Evolutionary conservation across 2,329 filamentous ascomycete species (phyloP).

Genomic region (Ophiognomonia clavigignenti-juglandacearum): DNA sequence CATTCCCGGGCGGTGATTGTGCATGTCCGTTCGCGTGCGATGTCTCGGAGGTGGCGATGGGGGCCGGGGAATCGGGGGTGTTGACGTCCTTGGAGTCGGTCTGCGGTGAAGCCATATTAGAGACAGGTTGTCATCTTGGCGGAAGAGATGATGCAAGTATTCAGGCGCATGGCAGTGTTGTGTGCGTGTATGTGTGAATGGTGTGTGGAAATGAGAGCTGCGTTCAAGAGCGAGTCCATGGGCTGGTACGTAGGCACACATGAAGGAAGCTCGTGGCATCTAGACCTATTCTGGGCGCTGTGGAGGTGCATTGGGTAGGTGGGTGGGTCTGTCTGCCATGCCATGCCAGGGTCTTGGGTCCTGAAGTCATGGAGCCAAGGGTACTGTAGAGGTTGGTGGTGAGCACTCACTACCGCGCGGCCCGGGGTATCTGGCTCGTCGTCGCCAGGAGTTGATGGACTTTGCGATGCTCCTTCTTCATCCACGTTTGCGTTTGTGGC

Average conservation of each 20-base stretch:
- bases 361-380: too few relatives aligned
- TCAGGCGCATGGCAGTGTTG: too few relatives aligned
- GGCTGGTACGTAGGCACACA: conserved; percentile 6
- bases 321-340: too few relatives aligned
- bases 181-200: background rate
- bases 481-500: conserved; percentile 4
- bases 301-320: too few relatives aligned
- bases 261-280: conserved; percentile 14
- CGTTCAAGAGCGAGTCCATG: conserved; percentile 6
- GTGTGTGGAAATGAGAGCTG: background rate
- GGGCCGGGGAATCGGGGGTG: background rate
- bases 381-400: too few relatives aligned
- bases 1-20: conserved; percentile 31
- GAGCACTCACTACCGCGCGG: conserved; percentile 10
- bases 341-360: too few relatives aligned
- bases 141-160: too few relatives aligned
- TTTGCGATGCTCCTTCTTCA: background rate
- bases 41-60: conserved; percentile 17
- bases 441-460: conserved; percentile 4
- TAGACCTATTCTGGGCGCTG: too few relatives aligned
- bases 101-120: conserved; percentile 15
- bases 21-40: conserved; percentile 34
- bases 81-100: conserved; percentile 12
- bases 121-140: conserved; percentile 1
- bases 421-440: conserved; percentile 15